phyloP scores from a whole-genome alignment of 768 basidiomycete species.

The Mycena rosella region DNA sequence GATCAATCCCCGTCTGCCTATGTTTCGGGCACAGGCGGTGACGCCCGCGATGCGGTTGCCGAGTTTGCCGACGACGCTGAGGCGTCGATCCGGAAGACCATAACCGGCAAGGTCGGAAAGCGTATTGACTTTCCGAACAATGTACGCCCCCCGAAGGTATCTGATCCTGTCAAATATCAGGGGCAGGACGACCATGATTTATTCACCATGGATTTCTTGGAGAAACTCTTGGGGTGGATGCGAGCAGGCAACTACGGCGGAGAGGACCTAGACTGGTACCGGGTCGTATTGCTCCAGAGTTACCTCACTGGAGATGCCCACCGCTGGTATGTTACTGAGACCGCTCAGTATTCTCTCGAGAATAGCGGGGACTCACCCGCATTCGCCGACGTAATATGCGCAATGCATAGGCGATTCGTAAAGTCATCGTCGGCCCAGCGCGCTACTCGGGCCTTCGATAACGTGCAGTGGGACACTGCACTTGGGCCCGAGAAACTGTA shows the following conservation, averaged over 20 bases:
- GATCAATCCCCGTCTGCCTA: background rate
- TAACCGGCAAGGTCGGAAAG: no score
- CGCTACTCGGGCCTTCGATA: slow-evolving; percentile 2
- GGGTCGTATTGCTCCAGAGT: background rate
- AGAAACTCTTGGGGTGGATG: slow-evolving; percentile 1
- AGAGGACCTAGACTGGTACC: background rate
- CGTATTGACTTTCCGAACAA: no score
- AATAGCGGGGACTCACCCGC: background rate
- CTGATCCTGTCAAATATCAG: background rate
- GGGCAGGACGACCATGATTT: slow-evolving; percentile 16
- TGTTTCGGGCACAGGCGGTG: background rate
- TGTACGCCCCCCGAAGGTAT: background rate
- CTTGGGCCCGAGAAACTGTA: background rate
- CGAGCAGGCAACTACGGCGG: background rate
- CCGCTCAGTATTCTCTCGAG: background rate
- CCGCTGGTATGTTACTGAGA: background rate
- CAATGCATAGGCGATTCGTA: background rate
- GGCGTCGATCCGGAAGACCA: no score
- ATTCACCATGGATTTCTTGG: background rate
- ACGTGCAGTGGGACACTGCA: background rate
- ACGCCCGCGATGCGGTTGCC: background rate
- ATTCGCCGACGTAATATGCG: slow-evolving; percentile 6
- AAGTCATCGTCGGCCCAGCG: slow-evolving; percentile 1
- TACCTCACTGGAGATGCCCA: slow-evolving; percentile 3
- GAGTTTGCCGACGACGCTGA: background rate